Evolutionary conservation across 352 stramenopile species (phyloP).

Genomic region (Pythium apleroticum): DNA sequence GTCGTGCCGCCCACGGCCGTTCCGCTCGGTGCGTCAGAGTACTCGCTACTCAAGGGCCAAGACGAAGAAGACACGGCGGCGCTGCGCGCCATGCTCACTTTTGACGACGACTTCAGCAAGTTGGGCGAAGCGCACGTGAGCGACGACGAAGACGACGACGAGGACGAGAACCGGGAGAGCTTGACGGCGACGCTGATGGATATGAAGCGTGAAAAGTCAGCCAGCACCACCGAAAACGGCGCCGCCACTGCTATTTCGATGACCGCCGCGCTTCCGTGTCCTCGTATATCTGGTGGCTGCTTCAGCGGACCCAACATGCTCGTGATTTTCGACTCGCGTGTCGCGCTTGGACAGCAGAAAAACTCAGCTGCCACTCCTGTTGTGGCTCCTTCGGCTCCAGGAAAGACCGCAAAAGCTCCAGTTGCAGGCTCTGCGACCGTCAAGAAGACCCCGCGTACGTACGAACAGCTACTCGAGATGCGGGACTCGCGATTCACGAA

Average conservation of each 20-base stretch:
- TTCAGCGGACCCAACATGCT: slow-evolving; percentile 88
- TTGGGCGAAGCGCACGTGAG: slow-evolving; percentile 32
- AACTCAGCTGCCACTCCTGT: slow-evolving; percentile 41
- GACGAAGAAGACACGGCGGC: slow-evolving; percentile 46
- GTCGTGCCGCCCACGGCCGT: slow-evolving; percentile 63
- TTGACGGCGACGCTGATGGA: slow-evolving; percentile 1
- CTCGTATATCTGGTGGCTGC: slow-evolving; percentile 71
- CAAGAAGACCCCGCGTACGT: slow-evolving; percentile 70
- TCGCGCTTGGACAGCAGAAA: slow-evolving; percentile 71
- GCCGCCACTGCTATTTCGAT: neutral
- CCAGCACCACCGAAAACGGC: neutral
- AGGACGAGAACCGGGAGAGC: slow-evolving; percentile 21
- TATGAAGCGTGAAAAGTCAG: slow-evolving; percentile 1
- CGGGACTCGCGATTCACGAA: slow-evolving; percentile 74
- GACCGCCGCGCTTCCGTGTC: slow-evolving; percentile 53
- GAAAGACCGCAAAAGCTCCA: slow-evolving; percentile 48
- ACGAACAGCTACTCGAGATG: slow-evolving; percentile 73
- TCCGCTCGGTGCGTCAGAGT: slow-evolving; percentile 61
- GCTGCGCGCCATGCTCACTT: slow-evolving; percentile 50
- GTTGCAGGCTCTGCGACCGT: slow-evolving; percentile 8
- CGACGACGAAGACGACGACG: slow-evolving; percentile 28
- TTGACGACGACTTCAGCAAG: slow-evolving; percentile 75
- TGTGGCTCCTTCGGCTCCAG: slow-evolving; percentile 45
- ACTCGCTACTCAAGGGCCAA: slow-evolving; percentile 31
- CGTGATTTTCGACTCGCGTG: slow-evolving; percentile 80